Base-by-base conservation (phyloP, 352 stramenopile species). In the Blastocystis sp. region DNA sequence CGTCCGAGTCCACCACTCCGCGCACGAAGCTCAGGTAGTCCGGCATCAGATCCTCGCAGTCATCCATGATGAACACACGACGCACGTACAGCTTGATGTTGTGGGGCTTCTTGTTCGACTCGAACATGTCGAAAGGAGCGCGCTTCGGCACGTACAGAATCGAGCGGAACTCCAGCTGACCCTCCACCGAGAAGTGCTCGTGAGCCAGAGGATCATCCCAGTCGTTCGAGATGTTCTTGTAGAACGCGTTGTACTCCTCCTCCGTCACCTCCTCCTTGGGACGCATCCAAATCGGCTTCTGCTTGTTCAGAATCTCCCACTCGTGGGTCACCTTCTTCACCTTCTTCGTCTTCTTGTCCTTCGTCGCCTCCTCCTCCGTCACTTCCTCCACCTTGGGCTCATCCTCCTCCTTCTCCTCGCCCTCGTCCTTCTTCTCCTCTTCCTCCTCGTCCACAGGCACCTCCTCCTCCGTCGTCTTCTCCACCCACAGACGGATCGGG, bases 11-110 rank as follows among this genome's bases (percentile, higher is more conserved):
- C n/a, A 99, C 96, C 69, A 99, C 94, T 90, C 96, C 96, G 92
- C 97, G 97, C 79, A 99, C 91, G 89, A 99, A 99, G 85, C 91
- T 93, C 57, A 99, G 91, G 92, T 96, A 99, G 90, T 99, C 95
- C 36, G 96, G 96, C 96, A 99, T 98, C 78, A 99, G 88, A 84
- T 99, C 96, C 90, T 99, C 95, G 89, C 96, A 99, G 92, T 99
- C 98, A 92, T 99, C 96, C 95, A 98, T 99, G 91, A 99, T 99
- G 90, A 99, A 98, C 81, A 99, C 96, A 87, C 96, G 93, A 89
- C 96, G 93, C 88, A 99, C 96, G 89, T 99, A 99, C 51, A 98
- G 88, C 92, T 98, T 98, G 89, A 98, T 97, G 91, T 97, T 97
- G 92, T 99, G 99, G 64, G 93, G 88, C 94, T 99, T 98, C 93